Evolutionary conservation across 306 rosid genomes (phyloP).

Genomic region (Trichosanthes cucumerina): DNA sequence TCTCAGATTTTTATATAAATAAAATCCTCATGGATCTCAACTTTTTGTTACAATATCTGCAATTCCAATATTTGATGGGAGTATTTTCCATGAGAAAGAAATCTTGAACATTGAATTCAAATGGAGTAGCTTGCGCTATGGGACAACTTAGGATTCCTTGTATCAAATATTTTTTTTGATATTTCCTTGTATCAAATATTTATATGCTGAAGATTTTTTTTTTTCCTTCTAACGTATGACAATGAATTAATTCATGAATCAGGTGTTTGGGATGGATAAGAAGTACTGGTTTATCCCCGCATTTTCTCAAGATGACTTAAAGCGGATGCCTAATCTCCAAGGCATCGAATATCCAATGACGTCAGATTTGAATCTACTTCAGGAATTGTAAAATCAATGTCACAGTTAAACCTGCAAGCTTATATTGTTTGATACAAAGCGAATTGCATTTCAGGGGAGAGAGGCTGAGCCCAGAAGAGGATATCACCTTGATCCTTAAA

Average conservation of each 20-base stretch:
- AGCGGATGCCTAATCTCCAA: conserved; percentile 41
- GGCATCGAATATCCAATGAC: conserved; percentile 54
- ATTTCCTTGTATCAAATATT: neutral
- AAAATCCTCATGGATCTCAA: neutral
- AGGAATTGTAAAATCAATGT: conserved; percentile 24
- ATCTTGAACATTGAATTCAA: neutral
- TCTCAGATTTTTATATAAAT: neutral
- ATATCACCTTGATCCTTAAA: neutral
- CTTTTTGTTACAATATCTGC: neutral
- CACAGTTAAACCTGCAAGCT: neutral
- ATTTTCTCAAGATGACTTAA: conserved; percentile 50
- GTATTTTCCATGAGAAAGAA: neutral
- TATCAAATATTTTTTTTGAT: too few species aligned
- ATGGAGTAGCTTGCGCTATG: neutral
- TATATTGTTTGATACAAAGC: neutral
- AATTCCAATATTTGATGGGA: neutral
- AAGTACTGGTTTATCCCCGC: conserved; percentile 62
- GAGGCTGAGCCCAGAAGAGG: neutral
- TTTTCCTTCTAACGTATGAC: neutral
- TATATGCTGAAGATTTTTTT: neutral
- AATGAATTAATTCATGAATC: conserved; percentile 11
- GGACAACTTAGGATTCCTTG: neutral
- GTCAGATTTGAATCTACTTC: conserved; percentile 35
- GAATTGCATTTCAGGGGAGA: neutral
- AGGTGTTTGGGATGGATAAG: conserved; percentile 57